These are phyloP conservation scores for Xylariaceae sp. DNA, from an alignment of 2,329 filamentous ascomycete species.

Conservation along the genomic window DNA sequence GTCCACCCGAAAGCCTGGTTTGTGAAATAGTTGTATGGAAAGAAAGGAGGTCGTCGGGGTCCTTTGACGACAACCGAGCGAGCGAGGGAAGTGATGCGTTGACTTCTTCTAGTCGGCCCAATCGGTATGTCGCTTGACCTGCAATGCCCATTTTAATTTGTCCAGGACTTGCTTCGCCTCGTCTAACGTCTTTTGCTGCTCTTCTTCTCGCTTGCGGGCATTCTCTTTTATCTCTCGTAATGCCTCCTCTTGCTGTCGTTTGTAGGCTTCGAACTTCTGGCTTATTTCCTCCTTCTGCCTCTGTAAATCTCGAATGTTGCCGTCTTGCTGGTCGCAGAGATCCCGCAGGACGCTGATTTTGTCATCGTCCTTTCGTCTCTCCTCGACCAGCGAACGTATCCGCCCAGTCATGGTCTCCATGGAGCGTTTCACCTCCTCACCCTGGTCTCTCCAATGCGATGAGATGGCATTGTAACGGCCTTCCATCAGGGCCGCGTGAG, in stretches of 20 bases:
- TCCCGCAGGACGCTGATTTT: constrained; percentile 60
- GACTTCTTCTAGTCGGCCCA: constrained; percentile 41
- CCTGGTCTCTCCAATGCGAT: constrained; percentile 62
- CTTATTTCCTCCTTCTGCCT: constrained; percentile 59
- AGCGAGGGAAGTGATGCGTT: constrained; percentile 1
- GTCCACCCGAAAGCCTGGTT: no score
- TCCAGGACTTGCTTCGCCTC: constrained; percentile 57
- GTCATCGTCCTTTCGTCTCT: constrained; percentile 55
- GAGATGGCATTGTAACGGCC: constrained; percentile 64
- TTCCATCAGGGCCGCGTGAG: constrained; percentile 61
- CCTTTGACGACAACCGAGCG: neutral
- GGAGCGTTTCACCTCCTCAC: constrained; percentile 52
- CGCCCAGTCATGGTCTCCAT: constrained; percentile 46
- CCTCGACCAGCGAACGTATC: constrained; percentile 49
- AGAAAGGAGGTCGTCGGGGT: neutral
- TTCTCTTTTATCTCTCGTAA: constrained; percentile 54
- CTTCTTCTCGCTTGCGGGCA: constrained; percentile 52
- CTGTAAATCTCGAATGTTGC: constrained; percentile 56
- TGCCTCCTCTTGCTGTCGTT: constrained; percentile 55
- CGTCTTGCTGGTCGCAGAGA: constrained; percentile 67
- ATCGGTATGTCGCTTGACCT: constrained; percentile 56
- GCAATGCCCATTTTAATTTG: constrained; percentile 69
- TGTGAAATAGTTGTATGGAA: neutral
- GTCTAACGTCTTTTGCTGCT: constrained; percentile 54
- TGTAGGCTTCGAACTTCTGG: constrained; percentile 58